Evolutionary conservation across 108 stramenopile genomes (phyloP).

Genomic region (Schizochytrium sp.): DNA sequence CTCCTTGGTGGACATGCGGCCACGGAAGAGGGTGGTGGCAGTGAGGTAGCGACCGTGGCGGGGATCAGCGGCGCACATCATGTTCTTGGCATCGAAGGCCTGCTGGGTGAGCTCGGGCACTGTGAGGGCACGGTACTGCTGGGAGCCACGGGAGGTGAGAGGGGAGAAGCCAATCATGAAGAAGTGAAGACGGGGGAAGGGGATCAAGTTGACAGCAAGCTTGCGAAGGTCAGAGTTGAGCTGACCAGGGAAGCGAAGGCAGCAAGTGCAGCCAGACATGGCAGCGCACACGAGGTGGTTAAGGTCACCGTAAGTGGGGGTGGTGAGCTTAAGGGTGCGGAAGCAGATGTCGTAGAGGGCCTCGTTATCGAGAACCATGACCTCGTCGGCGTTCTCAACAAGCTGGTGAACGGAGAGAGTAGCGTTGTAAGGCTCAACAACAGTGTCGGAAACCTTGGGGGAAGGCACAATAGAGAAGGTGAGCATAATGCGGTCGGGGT

Average conservation of each 20-base stretch:
- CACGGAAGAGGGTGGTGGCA: constrained; percentile 97
- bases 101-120: constrained; percentile 96
- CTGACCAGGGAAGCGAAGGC: constrained; percentile 95
- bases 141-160: constrained; percentile 86
- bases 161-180: constrained; percentile 98
- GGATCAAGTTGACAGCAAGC: constrained; percentile 97
- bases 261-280: constrained; percentile 94
- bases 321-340: constrained; percentile 75
- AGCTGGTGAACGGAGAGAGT: constrained; percentile 96
- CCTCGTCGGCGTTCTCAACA: constrained; percentile 96
- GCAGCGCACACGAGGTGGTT: constrained; percentile 94
- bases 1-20: constrained; percentile 86
- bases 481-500: constrained; percentile 90
- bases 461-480: constrained; percentile 88
- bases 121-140: constrained; percentile 93
- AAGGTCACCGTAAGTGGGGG: constrained; percentile 78
- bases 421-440: constrained; percentile 96
- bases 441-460: constrained; percentile 95
- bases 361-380: constrained; percentile 95
- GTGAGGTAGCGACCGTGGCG: constrained; percentile 98
- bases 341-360: constrained; percentile 89
- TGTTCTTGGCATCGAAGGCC: constrained; percentile 97
- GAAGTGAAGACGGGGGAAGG: constrained; percentile 98
- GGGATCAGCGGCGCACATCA: constrained; percentile 99
- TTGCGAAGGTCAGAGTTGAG: constrained; percentile 98